Evolutionary conservation across 805 yeast genomes (phyloP).

Genomic region (Wickerhamiella allomyrinae): DNA sequence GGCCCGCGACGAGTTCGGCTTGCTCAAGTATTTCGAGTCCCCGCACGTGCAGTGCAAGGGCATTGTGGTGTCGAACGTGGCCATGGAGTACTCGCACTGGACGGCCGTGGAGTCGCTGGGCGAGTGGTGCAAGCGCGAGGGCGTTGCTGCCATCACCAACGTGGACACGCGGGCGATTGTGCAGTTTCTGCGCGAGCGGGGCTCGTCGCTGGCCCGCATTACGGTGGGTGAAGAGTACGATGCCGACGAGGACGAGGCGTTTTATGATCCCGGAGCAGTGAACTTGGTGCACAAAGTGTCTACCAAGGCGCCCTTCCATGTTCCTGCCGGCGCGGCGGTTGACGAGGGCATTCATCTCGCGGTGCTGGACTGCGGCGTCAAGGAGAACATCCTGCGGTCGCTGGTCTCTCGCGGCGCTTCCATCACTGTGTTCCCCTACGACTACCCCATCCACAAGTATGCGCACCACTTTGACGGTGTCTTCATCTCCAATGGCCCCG

Average conservation of each 20-base stretch:
- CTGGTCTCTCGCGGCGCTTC: slow-evolving; percentile 91
- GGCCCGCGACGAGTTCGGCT: slow-evolving; percentile 66
- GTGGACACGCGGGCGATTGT: slow-evolving; percentile 95
- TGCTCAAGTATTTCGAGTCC: slow-evolving; percentile 82
- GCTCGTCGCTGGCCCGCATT: slow-evolving; percentile 84
- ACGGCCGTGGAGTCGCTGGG: slow-evolving; percentile 93
- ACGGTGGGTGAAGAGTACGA: slow-evolving; percentile 84
- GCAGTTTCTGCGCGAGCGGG: slow-evolving; percentile 84
- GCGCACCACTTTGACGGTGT: slow-evolving; percentile 90
- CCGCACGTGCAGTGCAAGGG: slow-evolving; percentile 90
- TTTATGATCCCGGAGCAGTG: slow-evolving; percentile 76
- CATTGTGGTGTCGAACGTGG: slow-evolving; percentile 90
- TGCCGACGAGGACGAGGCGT: slow-evolving; percentile 83
- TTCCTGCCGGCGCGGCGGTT: slow-evolving; percentile 38
- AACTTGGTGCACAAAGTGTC: slow-evolving; percentile 88
- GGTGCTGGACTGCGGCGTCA: slow-evolving; percentile 94
- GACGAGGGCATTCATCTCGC: slow-evolving; percentile 65
- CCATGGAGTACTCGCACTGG: slow-evolving; percentile 97
- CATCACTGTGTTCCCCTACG: slow-evolving; percentile 90
- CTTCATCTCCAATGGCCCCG: slow-evolving; percentile 92
- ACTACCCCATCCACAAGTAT: slow-evolving; percentile 81
- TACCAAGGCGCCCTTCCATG: slow-evolving; percentile 88
- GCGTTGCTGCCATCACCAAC: slow-evolving; percentile 91
- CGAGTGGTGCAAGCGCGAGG: slow-evolving; percentile 93
- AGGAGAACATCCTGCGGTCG: slow-evolving; percentile 91